Percentiles rank a stretch among this genome's conserved stretches.
Conservation (phyloP, 352 stramenopile genomes). For the Phytopythium kandeliae region DNA sequence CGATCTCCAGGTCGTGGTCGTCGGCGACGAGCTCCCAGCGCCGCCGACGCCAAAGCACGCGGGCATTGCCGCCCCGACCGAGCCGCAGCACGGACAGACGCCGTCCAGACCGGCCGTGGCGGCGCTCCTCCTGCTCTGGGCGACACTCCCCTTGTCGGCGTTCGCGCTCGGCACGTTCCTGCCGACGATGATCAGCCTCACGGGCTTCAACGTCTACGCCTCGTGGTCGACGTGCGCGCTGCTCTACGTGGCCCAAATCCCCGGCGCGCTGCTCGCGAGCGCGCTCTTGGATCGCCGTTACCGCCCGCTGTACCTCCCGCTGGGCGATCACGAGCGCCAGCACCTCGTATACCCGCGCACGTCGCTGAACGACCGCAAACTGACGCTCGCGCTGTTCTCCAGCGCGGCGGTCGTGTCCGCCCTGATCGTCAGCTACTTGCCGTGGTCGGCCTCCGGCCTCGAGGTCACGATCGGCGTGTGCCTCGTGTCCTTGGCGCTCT, state of each 20-base stretch:
- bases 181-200: slow-evolving; percentile 23
- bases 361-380: slow-evolving; percentile 8
- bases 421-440: slow-evolving; percentile 13
- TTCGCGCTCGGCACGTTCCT: slow-evolving; percentile 26
- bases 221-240: slow-evolving; percentile 13
- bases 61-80: background rate
- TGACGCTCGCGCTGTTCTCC: slow-evolving; percentile 13
- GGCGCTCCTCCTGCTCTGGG: slow-evolving; percentile 27
- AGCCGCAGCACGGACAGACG: slow-evolving; percentile 1
- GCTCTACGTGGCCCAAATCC: slow-evolving; percentile 17
- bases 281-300: slow-evolving; percentile 9
- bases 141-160: slow-evolving; percentile 19
- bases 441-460: slow-evolving; percentile 15
- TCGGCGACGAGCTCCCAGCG: background rate
- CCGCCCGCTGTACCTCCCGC: background rate
- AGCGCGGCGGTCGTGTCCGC: slow-evolving; percentile 5
- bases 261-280: slow-evolving; percentile 16
- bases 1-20: slow-evolving; percentile 9
- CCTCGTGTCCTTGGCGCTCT: slow-evolving; percentile 14
- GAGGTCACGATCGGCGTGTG: slow-evolving; percentile 6
- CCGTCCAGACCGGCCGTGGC: background rate
- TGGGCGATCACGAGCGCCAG: background rate
- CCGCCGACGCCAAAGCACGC: background rate
- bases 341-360: background rate
- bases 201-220: slow-evolving; percentile 27